Evolutionary conservation across 2,329 filamentous ascomycete species (phyloP).

Genomic region (Beauveria scarabaeidicola): DNA sequence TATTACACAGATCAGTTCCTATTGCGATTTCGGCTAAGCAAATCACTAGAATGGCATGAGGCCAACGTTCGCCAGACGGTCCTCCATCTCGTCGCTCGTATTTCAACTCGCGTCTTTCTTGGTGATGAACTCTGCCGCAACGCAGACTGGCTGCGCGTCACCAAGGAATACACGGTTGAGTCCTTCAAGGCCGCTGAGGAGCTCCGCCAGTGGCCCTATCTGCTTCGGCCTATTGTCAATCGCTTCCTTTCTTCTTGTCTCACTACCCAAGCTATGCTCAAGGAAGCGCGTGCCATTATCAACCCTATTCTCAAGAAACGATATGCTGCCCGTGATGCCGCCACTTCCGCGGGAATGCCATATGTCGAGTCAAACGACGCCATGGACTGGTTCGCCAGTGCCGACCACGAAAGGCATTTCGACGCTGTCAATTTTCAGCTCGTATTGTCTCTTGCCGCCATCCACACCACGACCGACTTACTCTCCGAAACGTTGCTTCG

Average conservation of each 20-base stretch:
- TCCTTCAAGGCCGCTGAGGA: constrained; percentile 21
- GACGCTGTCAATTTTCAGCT: constrained; percentile 16
- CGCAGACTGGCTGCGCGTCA: constrained; percentile 35
- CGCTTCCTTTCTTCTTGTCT: constrained; percentile 32
- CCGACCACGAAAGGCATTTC: constrained; percentile 21
- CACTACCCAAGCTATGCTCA: constrained; percentile 19
- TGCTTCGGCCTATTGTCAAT: constrained; percentile 37
- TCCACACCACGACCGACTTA: constrained; percentile 41
- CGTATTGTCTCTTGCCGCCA: constrained; percentile 36
- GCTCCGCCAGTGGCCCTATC: constrained; percentile 33
- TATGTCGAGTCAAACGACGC: constrained; percentile 36
- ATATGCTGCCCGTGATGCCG: constrained; percentile 28
- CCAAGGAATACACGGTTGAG: constrained; percentile 36
- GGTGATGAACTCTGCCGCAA: constrained; percentile 32
- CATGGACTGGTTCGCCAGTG: constrained; percentile 46
- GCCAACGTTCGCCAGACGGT: constrained; percentile 11
- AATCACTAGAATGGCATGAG: constrained; percentile 11
- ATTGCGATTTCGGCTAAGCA: neutral
- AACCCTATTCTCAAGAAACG: constrained; percentile 37
- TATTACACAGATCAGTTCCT: too few relatives aligned
- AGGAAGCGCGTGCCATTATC: constrained; percentile 11
- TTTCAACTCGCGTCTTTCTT: constrained; percentile 29
- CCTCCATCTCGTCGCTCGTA: constrained; percentile 15
- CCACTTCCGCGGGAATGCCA: constrained; percentile 21
- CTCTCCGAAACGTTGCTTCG: constrained; percentile 15